Base-by-base conservation (phyloP, 2,329 filamentous ascomycete genomes). In the Talaromyces sp. region DNA sequence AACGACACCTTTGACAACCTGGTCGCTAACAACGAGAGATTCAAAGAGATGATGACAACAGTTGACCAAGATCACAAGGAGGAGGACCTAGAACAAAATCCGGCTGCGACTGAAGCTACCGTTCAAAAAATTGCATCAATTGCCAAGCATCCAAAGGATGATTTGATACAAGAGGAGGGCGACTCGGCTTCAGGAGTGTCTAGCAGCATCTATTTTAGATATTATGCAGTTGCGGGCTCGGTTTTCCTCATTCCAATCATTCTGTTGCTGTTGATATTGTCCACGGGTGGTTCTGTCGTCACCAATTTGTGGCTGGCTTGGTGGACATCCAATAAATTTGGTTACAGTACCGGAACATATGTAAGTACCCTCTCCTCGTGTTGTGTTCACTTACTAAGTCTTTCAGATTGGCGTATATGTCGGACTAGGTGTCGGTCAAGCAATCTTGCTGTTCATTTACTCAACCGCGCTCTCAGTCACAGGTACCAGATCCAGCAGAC, bases 281-380 rank as follows among this genome's bases (percentile, higher is more conserved):
- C 90, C 0, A 91, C 96, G 73, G 91, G 89, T 17, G 85, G 61
- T 25, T 96, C 96, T 73, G 94, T 96, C 70, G 83, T 86, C 65
- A 96, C 92, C 13, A 92, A 89, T 72, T 79, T 97, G 60, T 97
- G 93, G 93, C 85, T 96, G 1, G 93, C 91, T 1, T 96, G 87
- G 81, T 96, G 92, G 92, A 93, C 91, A 0, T 90, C 90, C 1
- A 78, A 91, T 75, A 87, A 89, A 72, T 96, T 89, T 69, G 52
- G 61, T 4, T 81, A 83, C 31, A 37, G 41, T n/a, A 68, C 62
- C 19, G 66, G 65, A 27, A 67, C 0, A 85, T 82, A 49, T 90
- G 88, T 5, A 77, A 82, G 22, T 95, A 19, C 3, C 45, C 27
- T 31, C 39, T 6, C 17, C 17, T 19, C 47, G 13, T 9, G 3